Conservation (phyloP, 202 grass and related monocot species). For the Musa balbisiana region DNA sequence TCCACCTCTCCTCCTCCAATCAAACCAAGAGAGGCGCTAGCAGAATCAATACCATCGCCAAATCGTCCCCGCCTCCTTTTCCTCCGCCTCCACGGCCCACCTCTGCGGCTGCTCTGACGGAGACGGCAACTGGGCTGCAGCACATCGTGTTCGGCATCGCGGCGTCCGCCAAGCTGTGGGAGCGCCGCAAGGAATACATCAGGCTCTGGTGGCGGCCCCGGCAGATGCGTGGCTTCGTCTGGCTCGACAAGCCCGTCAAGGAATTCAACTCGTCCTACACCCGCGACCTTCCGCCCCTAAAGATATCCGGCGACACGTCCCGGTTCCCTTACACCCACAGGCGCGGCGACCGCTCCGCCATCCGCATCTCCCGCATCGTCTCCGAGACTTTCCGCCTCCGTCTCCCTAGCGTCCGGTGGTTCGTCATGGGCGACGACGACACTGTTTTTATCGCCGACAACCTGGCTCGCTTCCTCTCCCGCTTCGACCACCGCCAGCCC, state of each 20-base stretch:
- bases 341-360: conserved; percentile 61
- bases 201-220: conserved; percentile 15
- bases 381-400: conserved; percentile 67
- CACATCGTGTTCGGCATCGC: conserved; percentile 20
- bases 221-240: conserved; percentile 16
- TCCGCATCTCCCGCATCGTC: conserved; percentile 83
- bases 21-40: background rate
- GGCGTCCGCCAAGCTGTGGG: conserved; percentile 9
- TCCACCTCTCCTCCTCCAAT: background rate
- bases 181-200: conserved; percentile 14
- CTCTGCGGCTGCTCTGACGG: background rate
- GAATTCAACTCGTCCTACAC: background rate
- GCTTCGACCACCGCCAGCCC: conserved; percentile 63
- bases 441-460: conserved; percentile 90
- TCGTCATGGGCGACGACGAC: conserved; percentile 95
- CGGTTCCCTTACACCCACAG: conserved; percentile 79
- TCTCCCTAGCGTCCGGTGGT: conserved; percentile 61
- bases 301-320: conserved; percentile 65
- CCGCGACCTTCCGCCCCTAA: conserved; percentile 42
- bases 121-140: background rate
- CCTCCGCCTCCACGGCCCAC: background rate
- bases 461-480: conserved; percentile 73
- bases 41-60: background rate
- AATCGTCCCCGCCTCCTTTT: background rate
- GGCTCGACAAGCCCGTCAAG: conserved; percentile 17